phyloP scores from a whole-genome alignment of 805 yeast genomes.

The Lachancea waltii region DNA sequence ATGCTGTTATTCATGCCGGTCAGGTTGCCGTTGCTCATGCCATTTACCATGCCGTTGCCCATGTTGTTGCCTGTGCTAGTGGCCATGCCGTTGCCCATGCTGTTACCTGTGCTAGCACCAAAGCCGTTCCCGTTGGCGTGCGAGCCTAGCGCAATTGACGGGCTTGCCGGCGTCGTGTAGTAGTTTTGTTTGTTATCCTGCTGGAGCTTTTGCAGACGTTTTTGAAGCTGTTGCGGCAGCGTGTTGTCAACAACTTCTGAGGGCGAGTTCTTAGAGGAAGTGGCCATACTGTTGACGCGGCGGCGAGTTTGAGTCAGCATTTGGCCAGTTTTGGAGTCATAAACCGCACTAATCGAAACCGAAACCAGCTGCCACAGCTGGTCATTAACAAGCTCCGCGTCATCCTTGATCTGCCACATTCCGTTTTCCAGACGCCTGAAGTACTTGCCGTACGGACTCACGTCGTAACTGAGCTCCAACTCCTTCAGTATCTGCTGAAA shows the following conservation, averaged over 20 bases:
- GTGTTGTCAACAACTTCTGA: constrained; percentile 15
- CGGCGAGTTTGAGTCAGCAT: constrained; percentile 19
- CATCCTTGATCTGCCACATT: constrained; percentile 27
- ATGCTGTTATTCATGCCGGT: neutral
- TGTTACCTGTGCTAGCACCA: constrained; percentile 1
- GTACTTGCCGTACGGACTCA: constrained; percentile 28
- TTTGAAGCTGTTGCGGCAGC: constrained; percentile 27
- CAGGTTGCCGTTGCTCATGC: neutral
- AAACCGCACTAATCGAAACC: constrained; percentile 21
- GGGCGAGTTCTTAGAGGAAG: constrained; percentile 23
- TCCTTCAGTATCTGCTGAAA: constrained; percentile 33
- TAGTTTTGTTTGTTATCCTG: constrained; percentile 28
- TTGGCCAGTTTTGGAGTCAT: constrained; percentile 25
- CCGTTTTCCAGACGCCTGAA: constrained; percentile 24
- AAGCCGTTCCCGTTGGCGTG: constrained; percentile 3
- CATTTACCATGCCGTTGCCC: neutral
- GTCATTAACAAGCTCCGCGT: constrained; percentile 23
- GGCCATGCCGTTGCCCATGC: neutral
- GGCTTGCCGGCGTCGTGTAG: constrained; percentile 29
- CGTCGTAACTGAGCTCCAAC: constrained; percentile 26
- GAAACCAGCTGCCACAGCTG: constrained; percentile 27
- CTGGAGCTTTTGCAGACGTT: constrained; percentile 22
- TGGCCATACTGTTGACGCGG: constrained; percentile 12
- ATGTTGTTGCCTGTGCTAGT: neutral
- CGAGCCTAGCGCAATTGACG: constrained; percentile 14